Conservation (phyloP, 148 eudicot species). For the Gaultheria prostrata region DNA sequence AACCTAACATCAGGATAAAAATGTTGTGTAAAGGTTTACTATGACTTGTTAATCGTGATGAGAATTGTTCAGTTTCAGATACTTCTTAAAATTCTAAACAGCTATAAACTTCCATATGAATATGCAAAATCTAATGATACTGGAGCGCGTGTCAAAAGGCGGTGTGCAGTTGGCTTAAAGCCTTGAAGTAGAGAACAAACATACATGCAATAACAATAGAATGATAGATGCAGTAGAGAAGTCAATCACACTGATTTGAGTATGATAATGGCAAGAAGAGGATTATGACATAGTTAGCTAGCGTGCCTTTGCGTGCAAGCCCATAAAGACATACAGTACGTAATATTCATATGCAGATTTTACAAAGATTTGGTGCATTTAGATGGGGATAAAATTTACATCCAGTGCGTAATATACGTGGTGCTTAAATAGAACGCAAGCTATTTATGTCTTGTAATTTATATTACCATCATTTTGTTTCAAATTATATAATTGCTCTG, state of each 20-base stretch:
- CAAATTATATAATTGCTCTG: conserved; percentile 12
- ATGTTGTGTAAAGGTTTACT: background rate
- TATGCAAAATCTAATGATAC: background rate
- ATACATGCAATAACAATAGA: no score
- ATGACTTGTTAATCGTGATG: background rate
- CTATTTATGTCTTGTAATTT: background rate
- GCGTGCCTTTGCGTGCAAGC: no score
- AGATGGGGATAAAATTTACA: background rate
- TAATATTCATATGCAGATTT: background rate
- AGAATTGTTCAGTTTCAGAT: background rate
- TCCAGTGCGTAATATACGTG: background rate
- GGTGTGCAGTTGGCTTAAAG: background rate
- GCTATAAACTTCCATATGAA: background rate
- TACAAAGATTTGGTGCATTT: background rate
- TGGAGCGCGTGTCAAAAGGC: background rate
- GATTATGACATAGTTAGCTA: conserved; percentile 4
- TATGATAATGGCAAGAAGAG: background rate
- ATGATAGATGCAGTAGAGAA: background rate
- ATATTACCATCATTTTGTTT: background rate
- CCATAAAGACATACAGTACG: background rate
- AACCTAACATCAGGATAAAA: background rate
- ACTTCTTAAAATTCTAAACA: background rate
- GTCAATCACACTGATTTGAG: background rate
- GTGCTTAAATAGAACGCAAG: background rate
- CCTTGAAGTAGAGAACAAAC: no score